Conservation (phyloP, 768 basidiomycete species). For the Leccinum barrowsii region DNA sequence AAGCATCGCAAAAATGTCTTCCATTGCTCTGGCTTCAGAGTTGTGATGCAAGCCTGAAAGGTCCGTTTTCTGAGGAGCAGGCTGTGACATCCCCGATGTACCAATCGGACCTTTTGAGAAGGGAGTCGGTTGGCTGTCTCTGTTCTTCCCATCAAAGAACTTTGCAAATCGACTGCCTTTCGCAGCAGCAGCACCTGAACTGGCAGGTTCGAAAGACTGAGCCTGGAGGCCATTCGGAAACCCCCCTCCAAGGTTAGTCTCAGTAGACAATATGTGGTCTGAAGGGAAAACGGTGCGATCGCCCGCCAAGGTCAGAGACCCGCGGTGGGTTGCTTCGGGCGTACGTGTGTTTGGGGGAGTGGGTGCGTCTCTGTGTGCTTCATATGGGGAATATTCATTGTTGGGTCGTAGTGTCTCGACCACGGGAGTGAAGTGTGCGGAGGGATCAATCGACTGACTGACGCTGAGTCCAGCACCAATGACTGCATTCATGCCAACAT, state of each 20-base stretch:
- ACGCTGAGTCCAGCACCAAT: constrained; percentile 8
- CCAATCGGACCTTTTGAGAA: constrained; percentile 38
- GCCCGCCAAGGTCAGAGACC: constrained; percentile 10
- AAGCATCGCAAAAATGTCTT: constrained; percentile 79
- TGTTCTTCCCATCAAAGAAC: constrained; percentile 75
- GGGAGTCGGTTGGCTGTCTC: constrained; percentile 36
- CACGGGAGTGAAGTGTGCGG: constrained; percentile 10
- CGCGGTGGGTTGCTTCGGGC: constrained; percentile 21
- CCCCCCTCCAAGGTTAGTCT: constrained; percentile 13
- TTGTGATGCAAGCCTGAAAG: constrained; percentile 34
- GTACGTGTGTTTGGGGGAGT: constrained; percentile 6
- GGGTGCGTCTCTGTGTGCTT: constrained; percentile 35
- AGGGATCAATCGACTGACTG: constrained; percentile 14
- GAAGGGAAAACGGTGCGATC: constrained; percentile 23
- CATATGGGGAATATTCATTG: constrained; percentile 55
- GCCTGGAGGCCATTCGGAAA: constrained; percentile 14
- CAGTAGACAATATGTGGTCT: constrained; percentile 20
- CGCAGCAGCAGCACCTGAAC: constrained; percentile 46
- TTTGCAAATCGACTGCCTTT: constrained; percentile 86
- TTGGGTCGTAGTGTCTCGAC: constrained; percentile 12
- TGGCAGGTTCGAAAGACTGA: constrained; percentile 29
- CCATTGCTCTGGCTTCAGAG: constrained; percentile 61
- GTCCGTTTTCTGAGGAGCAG: constrained; percentile 49
- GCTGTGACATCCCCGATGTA: constrained; percentile 43
- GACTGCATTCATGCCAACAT: constrained; percentile 5